Conservation (phyloP, 306 rosid species). For the Quercus engelmannii region DNA sequence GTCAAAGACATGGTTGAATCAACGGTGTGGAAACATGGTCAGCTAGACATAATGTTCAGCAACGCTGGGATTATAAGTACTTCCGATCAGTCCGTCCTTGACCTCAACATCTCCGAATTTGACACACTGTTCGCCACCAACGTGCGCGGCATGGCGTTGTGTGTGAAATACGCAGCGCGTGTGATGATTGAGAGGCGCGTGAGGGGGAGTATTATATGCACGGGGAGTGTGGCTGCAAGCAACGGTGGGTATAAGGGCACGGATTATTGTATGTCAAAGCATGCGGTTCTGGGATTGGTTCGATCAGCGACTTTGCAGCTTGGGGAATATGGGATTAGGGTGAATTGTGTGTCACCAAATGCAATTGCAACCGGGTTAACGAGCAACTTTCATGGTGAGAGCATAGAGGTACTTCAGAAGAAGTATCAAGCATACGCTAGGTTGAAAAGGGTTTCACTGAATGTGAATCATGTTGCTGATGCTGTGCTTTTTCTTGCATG, state of each 20-base stretch:
- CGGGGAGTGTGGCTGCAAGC: constrained; percentile 23
- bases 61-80: constrained; percentile 34
- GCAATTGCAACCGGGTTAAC: constrained; percentile 36
- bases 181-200: constrained; percentile 45
- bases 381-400: not conserved
- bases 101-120: constrained; percentile 32
- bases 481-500: constrained; percentile 40
- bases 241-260: not conserved
- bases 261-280: constrained; percentile 49
- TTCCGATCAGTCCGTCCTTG: constrained; percentile 24
- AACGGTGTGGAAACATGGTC: constrained; percentile 32
- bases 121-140: constrained; percentile 28
- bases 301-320: constrained; percentile 42
- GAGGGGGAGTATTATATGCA: constrained; percentile 49
- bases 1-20: constrained; percentile 33
- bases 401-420: constrained; percentile 9
- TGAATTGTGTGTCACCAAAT: constrained; percentile 50
- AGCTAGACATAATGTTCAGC: constrained; percentile 58
- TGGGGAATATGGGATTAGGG: constrained; percentile 40
- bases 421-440: not conserved
- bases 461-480: constrained; percentile 33
- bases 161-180: constrained; percentile 51
- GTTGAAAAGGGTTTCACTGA: constrained; percentile 38
- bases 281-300: constrained; percentile 47
- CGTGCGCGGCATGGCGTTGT: constrained; percentile 26